These are phyloP conservation scores for Gastrodia elata DNA, from an alignment of 106 monocot species.

Conservation along the genomic window DNA sequence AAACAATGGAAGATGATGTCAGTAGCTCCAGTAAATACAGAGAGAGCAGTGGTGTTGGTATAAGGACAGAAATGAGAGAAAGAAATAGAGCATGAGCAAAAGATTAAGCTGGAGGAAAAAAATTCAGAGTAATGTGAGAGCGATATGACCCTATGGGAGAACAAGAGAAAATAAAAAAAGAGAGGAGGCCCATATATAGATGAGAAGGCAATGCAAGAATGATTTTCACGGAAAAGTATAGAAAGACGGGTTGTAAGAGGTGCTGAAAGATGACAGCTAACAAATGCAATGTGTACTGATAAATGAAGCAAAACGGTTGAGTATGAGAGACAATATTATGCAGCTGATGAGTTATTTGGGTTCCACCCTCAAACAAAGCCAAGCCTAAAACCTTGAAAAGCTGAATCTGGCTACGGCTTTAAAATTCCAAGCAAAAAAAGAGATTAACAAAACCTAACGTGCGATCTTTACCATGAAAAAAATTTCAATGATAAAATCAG, in stretches of 20 bases:
- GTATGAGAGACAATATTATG: neutral
- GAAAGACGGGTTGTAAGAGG: neutral
- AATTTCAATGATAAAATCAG: neutral
- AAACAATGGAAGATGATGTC: neutral
- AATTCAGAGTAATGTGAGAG: neutral
- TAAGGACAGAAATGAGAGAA: neutral
- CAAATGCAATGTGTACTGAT: neutral
- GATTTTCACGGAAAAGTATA: neutral
- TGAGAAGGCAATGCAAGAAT: neutral
- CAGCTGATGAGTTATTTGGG: neutral
- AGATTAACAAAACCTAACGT: neutral
- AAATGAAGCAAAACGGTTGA: neutral
- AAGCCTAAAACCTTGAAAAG: too few relatives aligned
- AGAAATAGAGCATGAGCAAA: neutral
- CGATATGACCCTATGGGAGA: neutral
- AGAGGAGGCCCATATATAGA: neutral
- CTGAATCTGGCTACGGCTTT: too few relatives aligned
- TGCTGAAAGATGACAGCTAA: neutral
- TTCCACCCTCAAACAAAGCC: neutral
- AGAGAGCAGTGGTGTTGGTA: neutral
- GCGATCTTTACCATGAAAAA: neutral
- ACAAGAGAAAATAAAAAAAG: neutral
- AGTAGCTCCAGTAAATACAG: neutral
- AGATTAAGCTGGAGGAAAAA: neutral
- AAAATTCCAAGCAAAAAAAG: neutral